A percentile compares a stretch with the other conserved stretches of the same genome.
Conservation (phyloP, 805 yeast genomes). For the Suhomyces prunicola region DNA sequence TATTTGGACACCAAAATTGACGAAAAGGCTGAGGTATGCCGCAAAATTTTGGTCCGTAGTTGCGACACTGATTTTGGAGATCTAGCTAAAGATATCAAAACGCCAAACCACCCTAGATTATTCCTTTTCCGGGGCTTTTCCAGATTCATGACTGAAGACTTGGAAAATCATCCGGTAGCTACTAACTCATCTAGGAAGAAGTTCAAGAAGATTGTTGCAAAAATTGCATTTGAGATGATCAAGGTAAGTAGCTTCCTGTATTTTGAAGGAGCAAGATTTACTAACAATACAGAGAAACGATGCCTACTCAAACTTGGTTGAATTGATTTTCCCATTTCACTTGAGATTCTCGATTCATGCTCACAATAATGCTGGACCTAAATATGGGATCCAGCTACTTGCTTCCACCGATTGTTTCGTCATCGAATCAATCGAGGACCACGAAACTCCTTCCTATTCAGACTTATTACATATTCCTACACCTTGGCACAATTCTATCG, state of each 20-base stretch:
- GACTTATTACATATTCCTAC: conserved; percentile 62
- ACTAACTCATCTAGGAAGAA: conserved; percentile 41
- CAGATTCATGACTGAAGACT: conserved; percentile 58
- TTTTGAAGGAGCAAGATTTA: neutral
- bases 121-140: conserved; percentile 55
- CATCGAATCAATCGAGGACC: conserved; percentile 43
- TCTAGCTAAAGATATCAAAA: conserved; percentile 31
- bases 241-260: conserved; percentile 19
- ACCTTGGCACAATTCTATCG: conserved; percentile 62
- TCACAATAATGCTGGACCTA: conserved; percentile 57
- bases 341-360: conserved; percentile 61
- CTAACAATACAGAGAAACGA: conserved; percentile 43
- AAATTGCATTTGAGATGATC: conserved; percentile 63
- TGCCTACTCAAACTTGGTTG: conserved; percentile 62
- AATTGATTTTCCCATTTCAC: conserved; percentile 56
- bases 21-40: conserved; percentile 30
- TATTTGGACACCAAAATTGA: conserved; percentile 33
- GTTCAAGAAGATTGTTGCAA: conserved; percentile 49
- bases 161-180: conserved; percentile 41
- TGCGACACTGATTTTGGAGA: conserved; percentile 40
- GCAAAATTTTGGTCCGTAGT: conserved; percentile 33
- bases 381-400: conserved; percentile 53
- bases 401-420: conserved; percentile 41
- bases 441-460: conserved; percentile 39
- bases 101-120: conserved; percentile 48